Percentiles rank a stretch among this genome's conserved stretches.
These are phyloP conservation scores for Knufia fluminis DNA, from an alignment of 2,329 filamentous ascomycete species.

Conservation along the genomic window DNA sequence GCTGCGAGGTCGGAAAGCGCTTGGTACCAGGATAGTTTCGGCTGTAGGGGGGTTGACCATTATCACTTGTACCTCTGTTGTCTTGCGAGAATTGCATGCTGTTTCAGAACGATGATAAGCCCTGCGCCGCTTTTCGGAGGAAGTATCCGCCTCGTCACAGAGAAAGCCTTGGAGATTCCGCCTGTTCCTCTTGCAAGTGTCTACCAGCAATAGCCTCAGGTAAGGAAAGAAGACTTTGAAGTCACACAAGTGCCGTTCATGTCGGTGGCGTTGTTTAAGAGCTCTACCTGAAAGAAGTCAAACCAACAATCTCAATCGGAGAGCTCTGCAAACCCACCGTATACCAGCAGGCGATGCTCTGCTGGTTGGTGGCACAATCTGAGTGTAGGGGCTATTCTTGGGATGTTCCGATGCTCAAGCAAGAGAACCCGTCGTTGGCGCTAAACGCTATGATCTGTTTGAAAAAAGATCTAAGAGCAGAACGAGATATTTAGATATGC, in stretches of 20 bases:
- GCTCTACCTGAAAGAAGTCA: background rate
- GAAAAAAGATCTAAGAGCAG: background rate
- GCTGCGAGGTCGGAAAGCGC: background rate
- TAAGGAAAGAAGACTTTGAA: background rate
- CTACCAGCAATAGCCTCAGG: background rate
- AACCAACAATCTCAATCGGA: background rate
- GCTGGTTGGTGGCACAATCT: background rate
- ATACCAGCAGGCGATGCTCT: background rate
- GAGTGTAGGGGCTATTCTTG: background rate
- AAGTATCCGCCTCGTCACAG: background rate
- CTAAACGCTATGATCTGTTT: background rate
- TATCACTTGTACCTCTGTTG: conserved; percentile 1
- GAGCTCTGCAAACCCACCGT: background rate
- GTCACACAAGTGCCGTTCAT: conserved; percentile 3
- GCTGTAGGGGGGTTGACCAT: background rate
- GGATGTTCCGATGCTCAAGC: background rate
- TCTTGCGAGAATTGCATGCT: background rate
- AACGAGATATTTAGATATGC: background rate
- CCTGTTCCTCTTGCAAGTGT: background rate
- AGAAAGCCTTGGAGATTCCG: background rate
- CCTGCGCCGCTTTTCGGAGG: background rate
- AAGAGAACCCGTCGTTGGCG: background rate
- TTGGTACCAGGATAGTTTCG: background rate
- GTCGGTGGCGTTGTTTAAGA: conserved; percentile 2
- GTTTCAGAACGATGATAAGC: conserved; percentile 1